Evolutionary conservation across 1,284 basidiomycete genomes (phyloP), one percentile per base, ranked within the genome.

Genomic region (Sporisorium scitamineum): DNA sequence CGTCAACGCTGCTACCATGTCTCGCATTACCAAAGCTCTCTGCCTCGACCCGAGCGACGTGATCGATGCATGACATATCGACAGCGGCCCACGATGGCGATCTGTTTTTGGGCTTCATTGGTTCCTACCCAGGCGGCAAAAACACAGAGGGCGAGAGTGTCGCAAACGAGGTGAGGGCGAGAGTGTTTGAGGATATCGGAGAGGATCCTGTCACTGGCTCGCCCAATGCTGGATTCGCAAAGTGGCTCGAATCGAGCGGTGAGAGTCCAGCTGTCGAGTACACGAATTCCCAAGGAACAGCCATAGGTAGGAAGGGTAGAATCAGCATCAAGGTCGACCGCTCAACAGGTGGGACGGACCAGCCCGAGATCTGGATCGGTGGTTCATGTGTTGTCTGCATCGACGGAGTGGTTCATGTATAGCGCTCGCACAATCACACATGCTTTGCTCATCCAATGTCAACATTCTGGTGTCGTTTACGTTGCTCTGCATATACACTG

Each of bases 151-250:
- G 69, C 8, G 66, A 70, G 29, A 42, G 26, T 5, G 39, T 60
- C 27, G 65, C 54, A 14, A 61, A 76, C 34, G 79, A 82, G 47
- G 72, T 80, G 8, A 59, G 82, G 16, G 76, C 76, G 0, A 74
- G 81, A 20, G 59, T 54, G 2, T 70, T 62, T 55, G 73, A 67
- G 3, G 56, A 63, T 20, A 72, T 70, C 16, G 56, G 58, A 37
- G 78, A 82, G 51, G 82, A 82, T 59, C 78, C 82, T 0, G 80
- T 81, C n/a, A 81, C 79, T 0, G 82, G 82, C 16, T 80, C 78
- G 34, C 54, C 82, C 18, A 83, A 80, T 50, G 81, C 76, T 16
- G 80, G 79, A 3, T 59, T 81, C 11, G 79, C 76, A 20, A 65
- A 63, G 31, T 83, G 76, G 79, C 62, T 80, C 3, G 71, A 75